Conservation (phyloP, 179 eudicot genomes). For the Nepenthes alata region DNA sequence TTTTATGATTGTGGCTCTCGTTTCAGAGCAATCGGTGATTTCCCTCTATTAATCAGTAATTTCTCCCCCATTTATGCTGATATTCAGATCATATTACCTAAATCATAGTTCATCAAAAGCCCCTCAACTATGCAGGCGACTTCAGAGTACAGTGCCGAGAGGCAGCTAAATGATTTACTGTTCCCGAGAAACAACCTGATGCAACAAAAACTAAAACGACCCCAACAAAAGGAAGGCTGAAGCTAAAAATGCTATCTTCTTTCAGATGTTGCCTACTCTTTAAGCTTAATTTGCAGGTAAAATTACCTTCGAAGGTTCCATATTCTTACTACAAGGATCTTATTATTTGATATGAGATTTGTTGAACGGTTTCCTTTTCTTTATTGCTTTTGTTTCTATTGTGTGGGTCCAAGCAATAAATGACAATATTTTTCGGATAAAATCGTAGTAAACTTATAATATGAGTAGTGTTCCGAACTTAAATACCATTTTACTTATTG, state of each 20-base stretch:
- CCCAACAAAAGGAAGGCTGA: slow-evolving; percentile 49
- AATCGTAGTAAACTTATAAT: too few relatives aligned
- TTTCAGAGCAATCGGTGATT: neutral
- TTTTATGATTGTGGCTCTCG: too few relatives aligned
- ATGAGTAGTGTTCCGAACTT: too few relatives aligned
- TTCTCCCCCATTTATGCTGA: neutral
- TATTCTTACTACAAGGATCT: neutral
- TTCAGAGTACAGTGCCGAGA: slow-evolving; percentile 91
- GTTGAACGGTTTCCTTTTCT: too few relatives aligned
- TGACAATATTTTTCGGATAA: too few relatives aligned
- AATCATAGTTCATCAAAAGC: neutral
- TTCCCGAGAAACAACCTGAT: slow-evolving; percentile 68
- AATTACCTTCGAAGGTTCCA: neutral
- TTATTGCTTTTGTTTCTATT: too few relatives aligned
- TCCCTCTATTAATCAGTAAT: neutral
- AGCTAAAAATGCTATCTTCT: slow-evolving; percentile 2
- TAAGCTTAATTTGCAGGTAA: neutral
- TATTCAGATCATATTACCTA: neutral
- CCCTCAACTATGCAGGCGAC: slow-evolving; percentile 53
- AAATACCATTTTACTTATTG: too few relatives aligned
- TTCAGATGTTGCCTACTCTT: neutral
- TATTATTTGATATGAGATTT: neutral
- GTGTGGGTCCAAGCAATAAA: too few relatives aligned
- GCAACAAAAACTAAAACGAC: slow-evolving; percentile 50
- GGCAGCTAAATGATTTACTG: slow-evolving; percentile 66